Evolutionary conservation across 2,329 filamentous ascomycete genomes (phyloP).

Genomic region (Truncatella angustata): DNA sequence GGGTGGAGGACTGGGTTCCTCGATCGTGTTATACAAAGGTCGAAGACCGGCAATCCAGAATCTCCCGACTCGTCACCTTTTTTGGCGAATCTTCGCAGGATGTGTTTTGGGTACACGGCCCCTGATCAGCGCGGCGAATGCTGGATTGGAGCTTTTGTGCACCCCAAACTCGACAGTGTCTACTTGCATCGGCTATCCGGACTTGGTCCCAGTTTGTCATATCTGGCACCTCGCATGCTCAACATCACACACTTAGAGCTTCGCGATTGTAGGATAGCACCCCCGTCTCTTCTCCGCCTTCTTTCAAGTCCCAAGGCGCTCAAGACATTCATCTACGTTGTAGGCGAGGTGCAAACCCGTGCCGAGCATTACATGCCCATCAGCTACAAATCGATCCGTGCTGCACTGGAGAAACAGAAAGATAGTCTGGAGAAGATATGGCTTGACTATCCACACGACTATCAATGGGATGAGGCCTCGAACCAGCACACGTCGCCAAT

Average conservation of each 20-base stretch:
- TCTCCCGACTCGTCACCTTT: not conserved
- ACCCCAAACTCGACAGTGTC: constrained; percentile 1
- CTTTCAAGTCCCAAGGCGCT: constrained; percentile 5
- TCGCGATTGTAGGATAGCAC: constrained; percentile 11
- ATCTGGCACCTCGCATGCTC: not conserved
- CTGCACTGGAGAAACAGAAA: constrained; percentile 9
- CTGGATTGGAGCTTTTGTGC: constrained; percentile 2
- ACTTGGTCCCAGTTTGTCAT: not conserved
- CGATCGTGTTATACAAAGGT: constrained; percentile 2
- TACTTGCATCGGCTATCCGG: constrained; percentile 9
- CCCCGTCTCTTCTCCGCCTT: constrained; percentile 2
- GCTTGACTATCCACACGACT: constrained; percentile 13
- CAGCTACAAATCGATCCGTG: constrained; percentile 8
- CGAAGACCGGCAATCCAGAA: not conserved
- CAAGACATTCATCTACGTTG: constrained; percentile 11
- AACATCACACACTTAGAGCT: constrained; percentile 10
- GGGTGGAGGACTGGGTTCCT: constrained; percentile 3
- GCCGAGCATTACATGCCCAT: constrained; percentile 11
- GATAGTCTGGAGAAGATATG: constrained; percentile 12
- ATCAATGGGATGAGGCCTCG: constrained; percentile 7
- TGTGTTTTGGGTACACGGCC: constrained; percentile 10
- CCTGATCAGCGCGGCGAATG: not conserved
- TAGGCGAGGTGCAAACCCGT: constrained; percentile 11
- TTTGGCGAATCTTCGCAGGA: not conserved
- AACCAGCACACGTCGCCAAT: constrained; percentile 10